These are phyloP conservation scores for Graphiopsis chlorocephala DNA, from an alignment of 2,329 filamentous ascomycete species.

Conservation along the genomic window DNA sequence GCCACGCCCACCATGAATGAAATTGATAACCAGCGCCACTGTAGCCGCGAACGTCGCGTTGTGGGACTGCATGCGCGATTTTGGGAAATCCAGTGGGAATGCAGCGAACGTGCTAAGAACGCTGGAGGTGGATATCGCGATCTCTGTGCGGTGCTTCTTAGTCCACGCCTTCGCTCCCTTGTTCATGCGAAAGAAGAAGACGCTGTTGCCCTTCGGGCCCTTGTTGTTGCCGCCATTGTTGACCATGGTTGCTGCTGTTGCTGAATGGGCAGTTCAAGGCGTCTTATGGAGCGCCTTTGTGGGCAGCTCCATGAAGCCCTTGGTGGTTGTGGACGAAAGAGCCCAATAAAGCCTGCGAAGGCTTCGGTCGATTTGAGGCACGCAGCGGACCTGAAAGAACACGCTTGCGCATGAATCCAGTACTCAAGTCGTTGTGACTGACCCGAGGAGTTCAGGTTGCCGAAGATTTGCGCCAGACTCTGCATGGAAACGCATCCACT, in stretches of 20 bases:
- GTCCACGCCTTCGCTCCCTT: constrained; percentile 56
- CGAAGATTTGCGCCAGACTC: too few species aligned
- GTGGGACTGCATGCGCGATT: constrained; percentile 82
- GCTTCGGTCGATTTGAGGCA: too few species aligned
- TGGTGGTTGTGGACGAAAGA: too few species aligned
- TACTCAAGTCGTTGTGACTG: too few species aligned
- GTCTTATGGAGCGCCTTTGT: constrained; percentile 29
- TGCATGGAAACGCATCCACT: too few species aligned
- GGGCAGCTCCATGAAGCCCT: constrained; percentile 27
- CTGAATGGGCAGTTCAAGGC: constrained; percentile 25
- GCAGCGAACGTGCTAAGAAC: constrained; percentile 74
- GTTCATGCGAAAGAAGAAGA: constrained; percentile 34
- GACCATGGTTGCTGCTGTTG: constrained; percentile 23
- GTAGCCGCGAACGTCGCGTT: constrained; percentile 58
- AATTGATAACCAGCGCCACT: too few species aligned
- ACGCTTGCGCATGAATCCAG: too few species aligned
- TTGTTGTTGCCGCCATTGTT: constrained; percentile 18
- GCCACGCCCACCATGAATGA: constrained; percentile 62
- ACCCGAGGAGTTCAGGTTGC: too few species aligned
- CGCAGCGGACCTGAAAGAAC: too few species aligned
- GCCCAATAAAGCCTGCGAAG: too few species aligned
- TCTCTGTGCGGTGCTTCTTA: constrained; percentile 76
- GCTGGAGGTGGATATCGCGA: constrained; percentile 73
- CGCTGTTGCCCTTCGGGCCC: constrained; percentile 6
- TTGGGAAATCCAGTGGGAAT: constrained; percentile 86